phyloP scores from a whole-genome alignment of 2,329 filamentous ascomycete species.

The Sordariomycetes sp. region DNA sequence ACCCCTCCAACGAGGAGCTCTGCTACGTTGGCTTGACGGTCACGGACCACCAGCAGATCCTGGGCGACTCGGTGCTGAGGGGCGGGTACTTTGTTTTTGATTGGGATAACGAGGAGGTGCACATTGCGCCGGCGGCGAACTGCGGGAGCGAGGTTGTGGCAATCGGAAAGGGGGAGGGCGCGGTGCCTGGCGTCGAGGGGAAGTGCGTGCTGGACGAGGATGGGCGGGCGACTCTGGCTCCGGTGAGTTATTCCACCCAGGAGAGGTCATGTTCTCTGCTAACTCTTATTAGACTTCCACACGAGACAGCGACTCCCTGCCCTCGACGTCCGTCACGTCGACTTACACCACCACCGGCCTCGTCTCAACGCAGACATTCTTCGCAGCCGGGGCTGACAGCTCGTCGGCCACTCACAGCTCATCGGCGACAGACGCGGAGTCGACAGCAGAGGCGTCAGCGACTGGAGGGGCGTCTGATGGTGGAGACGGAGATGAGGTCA shows the following conservation, averaged over 20 bases:
- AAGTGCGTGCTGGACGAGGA: constrained; percentile 13
- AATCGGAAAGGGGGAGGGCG: constrained; percentile 16
- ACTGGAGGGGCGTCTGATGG: not conserved
- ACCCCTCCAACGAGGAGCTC: constrained; percentile 10
- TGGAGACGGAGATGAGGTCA: not conserved
- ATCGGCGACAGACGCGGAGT: no score
- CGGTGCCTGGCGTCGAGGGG: constrained; percentile 19
- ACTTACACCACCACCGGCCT: constrained; percentile 3
- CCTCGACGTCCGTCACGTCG: constrained; percentile 2
- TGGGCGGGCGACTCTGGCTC: not conserved
- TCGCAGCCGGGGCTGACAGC: not conserved
- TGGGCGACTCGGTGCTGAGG: constrained; percentile 26
- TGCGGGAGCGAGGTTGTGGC: constrained; percentile 24
- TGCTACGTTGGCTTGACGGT: constrained; percentile 29
- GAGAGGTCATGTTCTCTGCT: not conserved
- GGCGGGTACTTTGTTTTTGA: constrained; percentile 33
- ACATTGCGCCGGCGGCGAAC: constrained; percentile 25
- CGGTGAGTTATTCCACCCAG: not conserved
- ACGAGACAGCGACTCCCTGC: not conserved
- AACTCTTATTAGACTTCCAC: not conserved
- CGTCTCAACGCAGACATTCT: not conserved
- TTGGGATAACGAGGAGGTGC: constrained; percentile 27
- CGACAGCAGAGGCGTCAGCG: not conserved
- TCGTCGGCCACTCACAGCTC: no score
- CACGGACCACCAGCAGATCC: constrained; percentile 26